phyloP scores from a whole-genome alignment of 2,329 filamentous ascomycete species.

The Plectosphaerella plurivora region DNA sequence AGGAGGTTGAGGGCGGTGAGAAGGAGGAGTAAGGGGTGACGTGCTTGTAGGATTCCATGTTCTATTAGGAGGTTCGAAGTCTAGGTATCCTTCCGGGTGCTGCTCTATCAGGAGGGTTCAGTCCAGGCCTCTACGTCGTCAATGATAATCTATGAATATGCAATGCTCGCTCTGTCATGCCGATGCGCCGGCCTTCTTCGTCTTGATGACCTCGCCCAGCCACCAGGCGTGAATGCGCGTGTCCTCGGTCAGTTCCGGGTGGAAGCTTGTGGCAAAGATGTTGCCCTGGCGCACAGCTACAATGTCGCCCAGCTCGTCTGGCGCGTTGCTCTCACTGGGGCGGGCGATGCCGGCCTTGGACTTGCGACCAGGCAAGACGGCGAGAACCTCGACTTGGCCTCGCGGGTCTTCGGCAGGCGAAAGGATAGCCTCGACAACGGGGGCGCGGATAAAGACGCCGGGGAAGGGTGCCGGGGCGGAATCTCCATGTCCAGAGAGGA shows the following conservation, averaged over 20 bases:
- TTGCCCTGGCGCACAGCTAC: constrained; percentile 88
- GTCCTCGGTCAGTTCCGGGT: constrained; percentile 88
- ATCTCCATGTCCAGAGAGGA: constrained; percentile 43
- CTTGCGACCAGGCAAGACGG: constrained; percentile 40
- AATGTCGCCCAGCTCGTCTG: constrained; percentile 72
- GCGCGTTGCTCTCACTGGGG: constrained; percentile 27
- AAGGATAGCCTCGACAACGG: constrained; percentile 82
- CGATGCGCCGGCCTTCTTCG: neutral
- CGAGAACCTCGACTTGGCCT: constrained; percentile 45
- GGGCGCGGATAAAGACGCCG: constrained; percentile 90
- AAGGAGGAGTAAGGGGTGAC: constrained; percentile 20
- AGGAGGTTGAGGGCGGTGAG: constrained; percentile 14
- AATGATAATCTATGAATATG: neutral
- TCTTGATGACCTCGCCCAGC: constrained; percentile 58
- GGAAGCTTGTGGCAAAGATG: constrained; percentile 91
- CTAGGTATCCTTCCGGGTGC: neutral
- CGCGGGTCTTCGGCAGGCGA: constrained; percentile 23
- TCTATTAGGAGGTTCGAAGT: neutral
- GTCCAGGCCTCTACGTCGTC: neutral
- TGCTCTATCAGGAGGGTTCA: neutral
- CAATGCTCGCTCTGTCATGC: neutral
- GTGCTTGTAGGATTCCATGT: neutral
- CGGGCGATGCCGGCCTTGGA: constrained; percentile 24
- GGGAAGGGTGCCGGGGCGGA: constrained; percentile 52
- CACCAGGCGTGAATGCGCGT: constrained; percentile 91